phyloP scores from a whole-genome alignment of 2,329 filamentous ascomycete species.

The Alternaria sp. region DNA sequence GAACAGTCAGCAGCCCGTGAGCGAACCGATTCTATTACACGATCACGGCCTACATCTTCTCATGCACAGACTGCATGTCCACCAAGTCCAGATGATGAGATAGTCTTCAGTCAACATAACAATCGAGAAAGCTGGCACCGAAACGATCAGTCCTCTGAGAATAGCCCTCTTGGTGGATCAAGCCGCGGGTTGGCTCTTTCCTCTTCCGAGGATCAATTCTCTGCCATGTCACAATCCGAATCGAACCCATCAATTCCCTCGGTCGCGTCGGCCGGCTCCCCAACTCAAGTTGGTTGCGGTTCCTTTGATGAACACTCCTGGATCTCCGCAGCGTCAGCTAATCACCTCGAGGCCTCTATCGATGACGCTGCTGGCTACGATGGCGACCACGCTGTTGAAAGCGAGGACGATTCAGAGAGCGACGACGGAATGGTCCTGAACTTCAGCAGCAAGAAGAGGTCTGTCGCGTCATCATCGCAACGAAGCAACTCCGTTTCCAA shows the following conservation, averaged over 20 bases:
- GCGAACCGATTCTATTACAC: constrained; percentile 26
- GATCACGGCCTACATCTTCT: constrained; percentile 35
- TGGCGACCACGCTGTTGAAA: constrained; percentile 50
- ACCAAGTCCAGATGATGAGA: constrained; percentile 56
- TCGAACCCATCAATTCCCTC: constrained; percentile 61
- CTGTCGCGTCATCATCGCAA: constrained; percentile 27
- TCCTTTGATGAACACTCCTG: constrained; percentile 26
- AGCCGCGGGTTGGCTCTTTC: constrained; percentile 49
- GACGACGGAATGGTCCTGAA: constrained; percentile 51
- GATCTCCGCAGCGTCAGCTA: constrained; percentile 33
- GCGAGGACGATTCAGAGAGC: constrained; percentile 49
- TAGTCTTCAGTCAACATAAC: constrained; percentile 33
- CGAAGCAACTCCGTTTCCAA: constrained; percentile 49
- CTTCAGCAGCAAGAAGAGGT: constrained; percentile 44
- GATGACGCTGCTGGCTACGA: constrained; percentile 50
- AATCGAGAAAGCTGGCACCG: constrained; percentile 39
- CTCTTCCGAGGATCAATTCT: constrained; percentile 57
- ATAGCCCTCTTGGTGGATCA: constrained; percentile 48
- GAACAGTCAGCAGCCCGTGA: constrained; percentile 39
- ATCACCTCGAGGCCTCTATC: constrained; percentile 30
- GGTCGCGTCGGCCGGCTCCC: constrained; percentile 56
- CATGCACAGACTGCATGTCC: constrained; percentile 50
- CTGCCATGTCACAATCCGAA: constrained; percentile 57
- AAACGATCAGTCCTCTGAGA: constrained; percentile 46
- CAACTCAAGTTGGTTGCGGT: constrained; percentile 47